Percentiles rank a stretch among this genome's conserved stretches.
Evolutionary conservation across 441 rosid genomes (phyloP).

Genomic region (Jatropha multifida): DNA sequence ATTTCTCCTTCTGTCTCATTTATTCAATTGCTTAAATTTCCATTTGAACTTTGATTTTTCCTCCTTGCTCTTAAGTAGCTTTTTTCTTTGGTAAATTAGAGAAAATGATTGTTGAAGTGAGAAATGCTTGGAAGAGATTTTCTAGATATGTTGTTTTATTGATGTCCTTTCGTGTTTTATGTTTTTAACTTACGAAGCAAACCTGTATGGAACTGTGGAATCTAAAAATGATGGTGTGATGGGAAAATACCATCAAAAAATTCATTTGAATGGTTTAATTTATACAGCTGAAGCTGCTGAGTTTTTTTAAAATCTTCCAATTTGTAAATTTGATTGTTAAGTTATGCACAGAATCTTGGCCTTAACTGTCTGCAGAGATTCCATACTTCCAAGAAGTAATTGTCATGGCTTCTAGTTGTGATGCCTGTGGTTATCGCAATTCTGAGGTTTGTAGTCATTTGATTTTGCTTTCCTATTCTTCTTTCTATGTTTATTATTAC

Average conservation of each 20-base stretch:
- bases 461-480: conserved; percentile 9
- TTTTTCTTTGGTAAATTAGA: background rate
- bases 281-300: background rate
- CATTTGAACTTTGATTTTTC: background rate
- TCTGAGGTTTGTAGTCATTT: conserved; percentile 70
- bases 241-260: background rate
- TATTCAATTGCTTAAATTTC: background rate
- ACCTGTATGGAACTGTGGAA: background rate
- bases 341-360: conserved; percentile 24
- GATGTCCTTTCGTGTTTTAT: background rate
- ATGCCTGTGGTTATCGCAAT: conserved; percentile 86
- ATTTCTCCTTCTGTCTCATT: background rate
- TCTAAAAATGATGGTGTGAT: background rate
- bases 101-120: background rate
- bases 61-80: background rate
- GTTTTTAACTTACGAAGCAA: background rate
- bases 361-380: conserved; percentile 68
- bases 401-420: conserved; percentile 97
- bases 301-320: background rate
- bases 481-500: conserved; percentile 15
- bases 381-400: conserved; percentile 98
- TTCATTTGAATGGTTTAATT: background rate
- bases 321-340: background rate
- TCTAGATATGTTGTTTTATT: background rate
- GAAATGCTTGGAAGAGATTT: background rate